Percentiles rank a stretch among this genome's conserved stretches.
Evolutionary conservation across 2,329 filamentous ascomycete species (phyloP).

Genomic region (Fusarium floridanum): DNA sequence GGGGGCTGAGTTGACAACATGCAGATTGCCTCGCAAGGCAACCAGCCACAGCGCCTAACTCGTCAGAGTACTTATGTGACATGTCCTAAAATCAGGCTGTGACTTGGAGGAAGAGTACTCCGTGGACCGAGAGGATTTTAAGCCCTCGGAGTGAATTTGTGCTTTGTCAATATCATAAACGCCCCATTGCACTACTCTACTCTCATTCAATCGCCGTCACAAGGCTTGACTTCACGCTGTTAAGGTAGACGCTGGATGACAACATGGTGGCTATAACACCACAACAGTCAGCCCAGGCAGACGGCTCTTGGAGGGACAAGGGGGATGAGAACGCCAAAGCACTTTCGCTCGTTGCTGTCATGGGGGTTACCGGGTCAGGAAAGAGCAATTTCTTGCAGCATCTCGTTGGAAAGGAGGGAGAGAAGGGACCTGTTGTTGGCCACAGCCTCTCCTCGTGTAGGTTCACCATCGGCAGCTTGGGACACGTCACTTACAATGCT

Average conservation of each 20-base stretch:
- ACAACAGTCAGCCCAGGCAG: background rate
- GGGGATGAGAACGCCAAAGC: background rate
- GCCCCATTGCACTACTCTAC: background rate
- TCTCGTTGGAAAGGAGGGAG: background rate
- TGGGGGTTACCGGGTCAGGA: background rate
- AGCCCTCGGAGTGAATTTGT: background rate
- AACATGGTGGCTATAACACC: background rate
- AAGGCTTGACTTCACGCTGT: background rate
- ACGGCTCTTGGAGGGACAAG: fast-evolving
- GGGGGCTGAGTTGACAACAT: background rate
- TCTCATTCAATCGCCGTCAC: background rate
- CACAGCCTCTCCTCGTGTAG: background rate
- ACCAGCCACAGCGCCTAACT: background rate
- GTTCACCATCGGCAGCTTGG: background rate
- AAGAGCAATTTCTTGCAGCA: background rate
- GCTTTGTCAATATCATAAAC: background rate
- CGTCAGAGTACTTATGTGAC: background rate
- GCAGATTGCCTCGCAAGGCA: background rate
- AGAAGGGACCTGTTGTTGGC: background rate
- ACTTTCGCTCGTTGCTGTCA: background rate
- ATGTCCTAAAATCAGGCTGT: background rate
- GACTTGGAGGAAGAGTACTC: background rate
- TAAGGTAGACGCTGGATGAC: background rate
- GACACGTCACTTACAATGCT: background rate
- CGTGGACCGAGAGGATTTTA: background rate